Evolutionary conservation across 78 protist species (phyloP).

Genomic region (Planoprotostelium fungivorum): DNA sequence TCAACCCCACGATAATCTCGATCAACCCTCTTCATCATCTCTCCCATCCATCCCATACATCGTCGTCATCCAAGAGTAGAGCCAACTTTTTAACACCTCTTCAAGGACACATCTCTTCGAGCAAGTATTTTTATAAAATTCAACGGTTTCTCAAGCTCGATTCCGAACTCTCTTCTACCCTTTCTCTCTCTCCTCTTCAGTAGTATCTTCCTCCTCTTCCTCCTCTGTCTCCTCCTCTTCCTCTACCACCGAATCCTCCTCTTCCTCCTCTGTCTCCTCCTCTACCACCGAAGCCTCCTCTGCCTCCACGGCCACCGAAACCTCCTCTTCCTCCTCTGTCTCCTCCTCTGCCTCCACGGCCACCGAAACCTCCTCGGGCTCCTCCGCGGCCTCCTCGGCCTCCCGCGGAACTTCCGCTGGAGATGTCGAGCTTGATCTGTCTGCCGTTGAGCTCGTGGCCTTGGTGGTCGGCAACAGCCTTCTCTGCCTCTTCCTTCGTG

Average conservation of each 20-base stretch:
- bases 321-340: background rate
- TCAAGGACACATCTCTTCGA: too few relatives aligned
- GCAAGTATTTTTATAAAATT: too few relatives aligned
- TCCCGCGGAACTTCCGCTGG: background rate
- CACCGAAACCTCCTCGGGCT: constrained; percentile 33
- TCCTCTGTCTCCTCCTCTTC: background rate
- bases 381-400: constrained; percentile 45
- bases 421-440: background rate
- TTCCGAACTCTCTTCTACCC: too few relatives aligned
- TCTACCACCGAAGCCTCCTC: background rate
- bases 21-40: too few relatives aligned
- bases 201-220: background rate
- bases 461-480: background rate
- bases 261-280: background rate
- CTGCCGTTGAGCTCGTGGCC: constrained; percentile 9
- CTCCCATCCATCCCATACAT: too few relatives aligned
- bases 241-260: background rate
- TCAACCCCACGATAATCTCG: too few relatives aligned
- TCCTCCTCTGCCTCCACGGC: background rate
- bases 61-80: too few relatives aligned
- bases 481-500: background rate
- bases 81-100: too few relatives aligned
- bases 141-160: too few relatives aligned
- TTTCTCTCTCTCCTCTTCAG: too few relatives aligned
- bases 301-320: background rate